Conservation (phyloP, 805 yeast species). For the Suhomyces xylopsoci region DNA sequence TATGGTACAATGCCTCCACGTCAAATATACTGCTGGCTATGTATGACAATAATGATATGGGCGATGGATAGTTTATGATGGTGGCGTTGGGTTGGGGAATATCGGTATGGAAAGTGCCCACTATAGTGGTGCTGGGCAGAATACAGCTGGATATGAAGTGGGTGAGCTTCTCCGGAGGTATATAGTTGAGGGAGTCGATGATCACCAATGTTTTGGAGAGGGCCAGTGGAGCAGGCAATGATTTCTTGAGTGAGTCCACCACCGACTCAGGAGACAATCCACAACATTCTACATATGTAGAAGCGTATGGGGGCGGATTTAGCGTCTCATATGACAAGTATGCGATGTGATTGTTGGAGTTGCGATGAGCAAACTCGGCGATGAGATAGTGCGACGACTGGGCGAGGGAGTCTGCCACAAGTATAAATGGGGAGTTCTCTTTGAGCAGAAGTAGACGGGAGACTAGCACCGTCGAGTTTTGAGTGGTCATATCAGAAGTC, state of each 20-base stretch:
- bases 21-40: slow-evolving; percentile 76
- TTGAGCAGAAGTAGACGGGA: slow-evolving; percentile 64
- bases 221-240: slow-evolving; percentile 6
- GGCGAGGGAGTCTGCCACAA: slow-evolving; percentile 64
- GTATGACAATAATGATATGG: slow-evolving; percentile 53
- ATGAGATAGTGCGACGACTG: slow-evolving; percentile 64
- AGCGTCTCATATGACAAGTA: slow-evolving; percentile 70
- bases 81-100: slow-evolving; percentile 38
- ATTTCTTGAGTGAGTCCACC: slow-evolving; percentile 20
- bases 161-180: slow-evolving; percentile 46
- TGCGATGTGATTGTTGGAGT: slow-evolving; percentile 36
- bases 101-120: slow-evolving; percentile 38
- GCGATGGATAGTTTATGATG: slow-evolving; percentile 50
- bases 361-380: slow-evolving; percentile 52
- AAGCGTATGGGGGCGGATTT: slow-evolving; percentile 48
- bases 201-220: slow-evolving; percentile 43
- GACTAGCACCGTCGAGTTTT: slow-evolving; percentile 48
- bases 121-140: slow-evolving; percentile 26
- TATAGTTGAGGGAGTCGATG: slow-evolving; percentile 67
- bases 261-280: slow-evolving; percentile 15
- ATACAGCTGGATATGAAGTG: slow-evolving; percentile 48
- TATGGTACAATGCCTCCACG: slow-evolving; percentile 42
- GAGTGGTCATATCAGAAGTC: neutral
- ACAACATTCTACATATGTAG: slow-evolving; percentile 47
- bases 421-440: slow-evolving; percentile 71